A percentile compares a stretch with the other conserved stretches of the same genome.
Evolutionary conservation across 2,329 filamentous ascomycete species (phyloP).

Genomic region (Annulohypoxylon truncatum): DNA sequence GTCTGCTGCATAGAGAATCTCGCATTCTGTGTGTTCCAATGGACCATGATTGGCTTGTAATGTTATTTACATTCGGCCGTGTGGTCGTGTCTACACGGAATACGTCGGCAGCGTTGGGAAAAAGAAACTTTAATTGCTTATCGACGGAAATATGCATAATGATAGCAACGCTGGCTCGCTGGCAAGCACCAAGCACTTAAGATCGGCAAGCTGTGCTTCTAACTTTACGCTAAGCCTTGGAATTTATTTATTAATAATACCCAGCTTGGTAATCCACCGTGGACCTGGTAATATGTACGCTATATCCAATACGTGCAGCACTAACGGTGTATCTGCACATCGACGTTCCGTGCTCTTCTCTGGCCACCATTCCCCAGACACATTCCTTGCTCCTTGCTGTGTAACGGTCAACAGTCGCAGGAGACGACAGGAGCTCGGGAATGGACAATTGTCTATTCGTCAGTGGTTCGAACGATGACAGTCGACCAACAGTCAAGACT

Average conservation of each 20-base stretch:
- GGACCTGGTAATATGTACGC: background rate
- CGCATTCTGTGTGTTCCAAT: background rate
- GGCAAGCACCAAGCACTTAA: background rate
- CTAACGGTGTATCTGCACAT: conserved; percentile 2
- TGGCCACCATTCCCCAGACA: conserved; percentile 17
- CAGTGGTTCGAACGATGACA: background rate
- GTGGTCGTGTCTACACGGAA: conserved; percentile 9
- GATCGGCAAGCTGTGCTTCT: conserved; percentile 27
- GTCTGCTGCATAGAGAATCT: background rate
- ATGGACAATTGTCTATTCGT: background rate
- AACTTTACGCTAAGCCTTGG: conserved; percentile 33
- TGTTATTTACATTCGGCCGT: conserved; percentile 7
- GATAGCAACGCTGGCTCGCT: conserved; percentile 12
- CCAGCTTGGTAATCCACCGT: conserved; percentile 1
- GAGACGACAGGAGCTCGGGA: conserved; percentile 4
- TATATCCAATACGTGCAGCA: background rate
- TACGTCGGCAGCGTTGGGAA: background rate
- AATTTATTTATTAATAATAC: conserved; percentile 39
- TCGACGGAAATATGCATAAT: conserved; percentile 18
- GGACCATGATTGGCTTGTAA: background rate
- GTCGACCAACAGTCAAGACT: background rate
- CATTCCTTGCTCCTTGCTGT: conserved; percentile 4
- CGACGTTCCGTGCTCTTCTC: conserved; percentile 32
- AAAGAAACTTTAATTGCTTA: conserved; percentile 6
- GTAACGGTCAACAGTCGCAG: conserved; percentile 14